Percentiles rank a stretch among this genome's conserved stretches.
These are phyloP conservation scores for Ophiocordyceps camponoti-rufipedis DNA, from an alignment of 2,329 filamentous ascomycete genomes.

Conservation along the genomic window DNA sequence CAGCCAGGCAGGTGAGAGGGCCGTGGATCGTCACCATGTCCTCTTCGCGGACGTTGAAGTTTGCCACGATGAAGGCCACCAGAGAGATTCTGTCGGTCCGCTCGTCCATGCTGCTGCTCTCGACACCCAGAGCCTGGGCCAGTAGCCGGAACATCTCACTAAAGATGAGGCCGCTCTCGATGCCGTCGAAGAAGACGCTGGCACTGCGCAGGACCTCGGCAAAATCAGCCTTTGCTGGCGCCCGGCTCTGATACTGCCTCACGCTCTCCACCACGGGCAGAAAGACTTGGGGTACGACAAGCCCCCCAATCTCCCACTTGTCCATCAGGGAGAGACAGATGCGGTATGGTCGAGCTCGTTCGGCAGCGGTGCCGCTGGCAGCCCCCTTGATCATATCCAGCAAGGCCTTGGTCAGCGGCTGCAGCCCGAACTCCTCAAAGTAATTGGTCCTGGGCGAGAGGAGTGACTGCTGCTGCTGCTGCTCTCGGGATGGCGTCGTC, in stretches of 20 bases:
- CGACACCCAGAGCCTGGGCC: conserved; percentile 35
- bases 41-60: conserved; percentile 90
- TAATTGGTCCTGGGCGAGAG: conserved; percentile 52
- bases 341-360: conserved; percentile 70
- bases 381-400: conserved; percentile 50
- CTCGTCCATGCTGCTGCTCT: conserved; percentile 22
- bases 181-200: conserved; percentile 91
- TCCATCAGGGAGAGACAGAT: conserved; percentile 95
- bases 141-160: conserved; percentile 59
- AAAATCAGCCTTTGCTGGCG: conserved; percentile 51
- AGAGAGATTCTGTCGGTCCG: conserved; percentile 49
- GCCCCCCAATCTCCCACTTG: conserved; percentile 86
- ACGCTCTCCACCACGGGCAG: conserved; percentile 70
- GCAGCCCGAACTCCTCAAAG: conserved; percentile 64
- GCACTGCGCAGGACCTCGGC: conserved; percentile 82
- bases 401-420: conserved; percentile 55
- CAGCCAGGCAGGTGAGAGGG: conserved; percentile 40
- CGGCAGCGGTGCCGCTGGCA: conserved; percentile 20
- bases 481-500: conserved; percentile 21
- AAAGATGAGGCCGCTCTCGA: conserved; percentile 88
- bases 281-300: conserved; percentile 78
- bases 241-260: conserved; percentile 49
- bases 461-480: conserved; percentile 21
- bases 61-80: conserved; percentile 62
- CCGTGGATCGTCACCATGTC: conserved; percentile 85